Base-by-base conservation (phyloP, 1,139 yeast genomes). In the Blastobotrys buckinghamii region DNA sequence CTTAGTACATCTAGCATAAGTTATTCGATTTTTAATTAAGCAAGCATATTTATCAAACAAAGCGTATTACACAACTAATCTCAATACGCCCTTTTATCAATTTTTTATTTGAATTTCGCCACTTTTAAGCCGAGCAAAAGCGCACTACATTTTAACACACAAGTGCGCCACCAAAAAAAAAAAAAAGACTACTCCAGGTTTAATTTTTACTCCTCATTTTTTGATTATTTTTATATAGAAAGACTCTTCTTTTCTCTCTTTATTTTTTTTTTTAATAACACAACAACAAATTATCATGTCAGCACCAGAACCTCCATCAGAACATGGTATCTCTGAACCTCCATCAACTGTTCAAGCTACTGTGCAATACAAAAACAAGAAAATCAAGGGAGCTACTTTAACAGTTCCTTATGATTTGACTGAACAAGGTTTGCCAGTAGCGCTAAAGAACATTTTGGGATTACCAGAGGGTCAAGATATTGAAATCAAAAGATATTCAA, bases 401-500 rank as follows among this genome's bases (percentile, higher is more conserved):
- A 30, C 34, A 17, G 46, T 47, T 12, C 54, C 54, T 10, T 41
- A 47, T 24, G 53, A 51, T 33, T 22, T 51, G 22, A 50, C 49
- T 16, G 49, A 47, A 22, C 26, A 39, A 7, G 48, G 48, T 15
- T 30, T 49, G 27, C 45, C 45, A 16, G 17, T n/a, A 34, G 49
- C 49, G 19, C 24, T 49, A 42, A 43, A 43, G 38, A 22, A 26
- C 10, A 24, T 43, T 16, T 29, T 46, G 40, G 37, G 45, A 15
- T 33, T 46, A 13, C 50, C 45, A n/a, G 46, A 37, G 19, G 19
- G 19, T 7, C 46, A 40, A 20, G 39, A 42, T 17, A 44, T 50
- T 41, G 39, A 15, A 15, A 46, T 60, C 17, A 51, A 50, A 30
- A 53, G 64, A 20, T 57, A 56, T 48, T 60, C 64, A 40, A 59